Evolutionary conservation across 768 basidiomycete species (phyloP), one percentile per base, ranked within the genome.

Genomic region (Boletus rubropictus): DNA sequence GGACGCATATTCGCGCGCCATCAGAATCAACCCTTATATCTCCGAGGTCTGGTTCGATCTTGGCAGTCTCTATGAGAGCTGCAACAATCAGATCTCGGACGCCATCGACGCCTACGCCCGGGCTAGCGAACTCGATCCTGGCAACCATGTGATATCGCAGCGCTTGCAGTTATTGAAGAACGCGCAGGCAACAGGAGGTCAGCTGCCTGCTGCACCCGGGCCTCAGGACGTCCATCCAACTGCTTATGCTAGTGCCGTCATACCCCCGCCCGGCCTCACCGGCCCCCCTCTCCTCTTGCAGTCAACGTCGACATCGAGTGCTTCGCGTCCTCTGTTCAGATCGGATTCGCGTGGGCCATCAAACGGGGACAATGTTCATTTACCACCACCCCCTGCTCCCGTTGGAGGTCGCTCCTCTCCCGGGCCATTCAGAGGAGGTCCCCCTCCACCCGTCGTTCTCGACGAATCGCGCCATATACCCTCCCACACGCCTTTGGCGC

Each of bases 21-120:
- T 99, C 59, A 86, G 95, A 52, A 94, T 99, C 70, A 97, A 98
- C 64, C 96, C 96, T 0, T 98, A 95, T 74, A 97, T 99, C 59
- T 80, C 81, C 40, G 86, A 82, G 56, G 66, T 69, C n/a, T 69
- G 68, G 66, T 98, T 95, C 66, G 94, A 98, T 70, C 81, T 99
- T 32, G 96, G 96, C 34, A 89, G 85, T 52, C 76, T 99, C 0
- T 99, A 99, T 64, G 96, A 99, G 69, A 89, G 86, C 55, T 99
- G 95, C 75, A 98, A 98, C 72, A 97, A 98, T 62, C 96, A 99
- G 68, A 91, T 98, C 62, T 87, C 87, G 31, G 96, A 99, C 65
- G 96, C 96, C 25, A 97, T 98, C 62, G 95, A 99, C 57, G 96
- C 96, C 2, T 99, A 99, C 61, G 89, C 90, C 10, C 81, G 95